Evolutionary conservation across 2,329 filamentous ascomycete genomes (phyloP).

Genomic region (Botrytis fragariae): DNA sequence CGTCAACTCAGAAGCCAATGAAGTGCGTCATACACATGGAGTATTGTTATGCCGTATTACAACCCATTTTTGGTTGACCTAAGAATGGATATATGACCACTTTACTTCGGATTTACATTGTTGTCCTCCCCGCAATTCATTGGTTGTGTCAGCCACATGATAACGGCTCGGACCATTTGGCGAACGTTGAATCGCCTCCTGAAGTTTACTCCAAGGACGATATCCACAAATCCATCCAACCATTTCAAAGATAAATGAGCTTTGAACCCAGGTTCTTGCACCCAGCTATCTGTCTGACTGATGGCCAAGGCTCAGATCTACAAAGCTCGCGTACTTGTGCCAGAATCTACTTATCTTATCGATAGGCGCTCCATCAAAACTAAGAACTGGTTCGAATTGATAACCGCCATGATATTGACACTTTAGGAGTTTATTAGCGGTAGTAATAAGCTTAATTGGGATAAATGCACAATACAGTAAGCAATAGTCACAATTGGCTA

Average conservation of each 20-base stretch:
- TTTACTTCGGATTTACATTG: background rate
- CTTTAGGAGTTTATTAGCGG: background rate
- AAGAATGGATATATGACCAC: background rate
- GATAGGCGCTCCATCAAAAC: background rate
- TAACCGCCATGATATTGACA: background rate
- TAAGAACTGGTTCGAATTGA: background rate
- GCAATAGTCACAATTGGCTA: background rate
- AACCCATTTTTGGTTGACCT: background rate
- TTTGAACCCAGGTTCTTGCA: background rate
- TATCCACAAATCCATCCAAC: background rate
- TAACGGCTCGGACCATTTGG: conserved; percentile 5
- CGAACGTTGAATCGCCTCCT: background rate
- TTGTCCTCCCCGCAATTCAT: background rate
- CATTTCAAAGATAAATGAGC: background rate
- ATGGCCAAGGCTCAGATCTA: background rate
- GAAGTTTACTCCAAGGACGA: background rate
- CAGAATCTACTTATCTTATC: background rate
- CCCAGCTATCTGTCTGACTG: background rate
- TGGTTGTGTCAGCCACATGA: conserved; percentile 4
- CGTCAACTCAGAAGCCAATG: background rate
- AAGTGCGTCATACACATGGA: conserved; percentile 5
- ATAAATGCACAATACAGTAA: background rate
- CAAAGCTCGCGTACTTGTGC: conserved; percentile 4
- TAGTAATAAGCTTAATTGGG: conserved; percentile 13
- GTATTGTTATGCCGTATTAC: conserved; percentile 17